Evolutionary conservation across 495 filamentous ascomycete species (phyloP).

Genomic region (Saxispiralis lemnorum): DNA sequence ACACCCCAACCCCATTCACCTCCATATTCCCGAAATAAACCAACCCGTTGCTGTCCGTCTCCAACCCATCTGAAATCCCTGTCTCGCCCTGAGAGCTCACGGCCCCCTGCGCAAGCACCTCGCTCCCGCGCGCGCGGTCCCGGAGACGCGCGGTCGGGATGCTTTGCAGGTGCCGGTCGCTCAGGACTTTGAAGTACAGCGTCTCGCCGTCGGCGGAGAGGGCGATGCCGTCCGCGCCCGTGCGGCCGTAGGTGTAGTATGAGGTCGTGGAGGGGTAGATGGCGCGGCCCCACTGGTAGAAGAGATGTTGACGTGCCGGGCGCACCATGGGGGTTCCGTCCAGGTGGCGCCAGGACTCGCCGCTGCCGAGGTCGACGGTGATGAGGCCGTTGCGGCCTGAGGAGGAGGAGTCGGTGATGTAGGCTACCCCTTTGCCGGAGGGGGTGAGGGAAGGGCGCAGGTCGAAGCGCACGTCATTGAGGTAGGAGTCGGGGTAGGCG

Average conservation of each 20-base stretch:
- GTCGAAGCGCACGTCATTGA: slow-evolving; percentile 34
- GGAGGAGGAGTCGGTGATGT: slow-evolving; percentile 30
- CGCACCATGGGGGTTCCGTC: slow-evolving; percentile 21
- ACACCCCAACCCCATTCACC: slow-evolving; percentile 26
- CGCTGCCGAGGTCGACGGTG: slow-evolving; percentile 29
- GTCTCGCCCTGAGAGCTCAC: slow-evolving; percentile 16
- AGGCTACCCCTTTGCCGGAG: slow-evolving; percentile 27
- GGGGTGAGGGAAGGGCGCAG: slow-evolving; percentile 20
- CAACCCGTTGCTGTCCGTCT: slow-evolving; percentile 24
- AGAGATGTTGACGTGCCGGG: slow-evolving; percentile 23
- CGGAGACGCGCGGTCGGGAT: slow-evolving; percentile 23
- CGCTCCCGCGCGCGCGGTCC: slow-evolving; percentile 9
- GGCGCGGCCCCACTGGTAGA: slow-evolving; percentile 28
- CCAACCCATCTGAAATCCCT: slow-evolving; percentile 22
- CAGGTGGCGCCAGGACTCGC: slow-evolving; percentile 30
- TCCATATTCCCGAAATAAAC: slow-evolving; percentile 29
- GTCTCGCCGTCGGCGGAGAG: slow-evolving; percentile 24
- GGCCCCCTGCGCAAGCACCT: slow-evolving; percentile 18
- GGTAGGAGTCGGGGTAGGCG: slow-evolving; percentile 27
- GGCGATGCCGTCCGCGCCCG: slow-evolving; percentile 28
- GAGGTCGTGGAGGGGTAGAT: slow-evolving; percentile 18
- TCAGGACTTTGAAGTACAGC: slow-evolving; percentile 23
- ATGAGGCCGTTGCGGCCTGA: slow-evolving; percentile 30
- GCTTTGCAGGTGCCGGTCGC: slow-evolving; percentile 20
- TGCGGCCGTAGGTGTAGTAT: slow-evolving; percentile 17